Percentiles rank a stretch among this genome's conserved stretches.
phyloP scores from a whole-genome alignment of 768 basidiomycete species.

The Boletus tylopilopsis region DNA sequence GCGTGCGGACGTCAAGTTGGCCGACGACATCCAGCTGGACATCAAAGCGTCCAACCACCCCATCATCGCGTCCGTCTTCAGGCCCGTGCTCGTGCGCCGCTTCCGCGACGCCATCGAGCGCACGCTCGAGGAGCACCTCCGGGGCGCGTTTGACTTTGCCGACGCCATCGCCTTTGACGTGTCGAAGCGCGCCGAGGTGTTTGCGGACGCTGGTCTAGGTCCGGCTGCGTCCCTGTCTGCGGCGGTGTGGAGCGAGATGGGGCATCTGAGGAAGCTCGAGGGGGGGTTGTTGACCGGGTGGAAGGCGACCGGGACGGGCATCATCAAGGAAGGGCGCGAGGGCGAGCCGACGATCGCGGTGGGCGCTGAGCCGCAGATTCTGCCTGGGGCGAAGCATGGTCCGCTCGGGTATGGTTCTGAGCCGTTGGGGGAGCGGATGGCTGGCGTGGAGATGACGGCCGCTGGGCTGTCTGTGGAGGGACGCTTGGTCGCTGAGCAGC shows the following conservation, averaged over 20 bases:
- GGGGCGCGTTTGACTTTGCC: slow-evolving; percentile 45
- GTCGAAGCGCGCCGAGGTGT: slow-evolving; percentile 54
- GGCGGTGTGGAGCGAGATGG: slow-evolving; percentile 68
- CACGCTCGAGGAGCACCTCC: slow-evolving; percentile 53
- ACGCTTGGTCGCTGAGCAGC: slow-evolving; percentile 33
- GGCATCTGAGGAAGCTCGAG: slow-evolving; percentile 43
- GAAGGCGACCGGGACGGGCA: slow-evolving; percentile 59
- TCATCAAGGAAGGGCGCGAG: slow-evolving; percentile 48
- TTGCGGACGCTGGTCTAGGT: slow-evolving; percentile 58
- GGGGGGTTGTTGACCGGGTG: slow-evolving; percentile 39
- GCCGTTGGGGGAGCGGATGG: slow-evolving; percentile 18
- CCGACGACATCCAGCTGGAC: slow-evolving; percentile 51
- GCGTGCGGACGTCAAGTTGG: slow-evolving; percentile 48
- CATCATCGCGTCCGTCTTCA: slow-evolving; percentile 57
- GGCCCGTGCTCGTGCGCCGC: slow-evolving; percentile 53
- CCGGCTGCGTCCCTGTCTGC: slow-evolving; percentile 48
- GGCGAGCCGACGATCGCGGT: slow-evolving; percentile 48
- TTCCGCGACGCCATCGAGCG: slow-evolving; percentile 60
- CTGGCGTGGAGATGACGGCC: not conserved
- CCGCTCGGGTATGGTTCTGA: slow-evolving; percentile 55
- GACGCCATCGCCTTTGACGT: slow-evolving; percentile 62
- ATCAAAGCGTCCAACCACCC: slow-evolving; percentile 64
- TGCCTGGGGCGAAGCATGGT: slow-evolving; percentile 63
- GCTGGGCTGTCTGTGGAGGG: not conserved
- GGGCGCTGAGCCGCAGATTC: slow-evolving; percentile 72